Evolutionary conservation across 2,329 filamentous ascomycete species (phyloP), one percentile per base, ranked within the genome.

Genomic region (Xylariaceae sp.): DNA sequence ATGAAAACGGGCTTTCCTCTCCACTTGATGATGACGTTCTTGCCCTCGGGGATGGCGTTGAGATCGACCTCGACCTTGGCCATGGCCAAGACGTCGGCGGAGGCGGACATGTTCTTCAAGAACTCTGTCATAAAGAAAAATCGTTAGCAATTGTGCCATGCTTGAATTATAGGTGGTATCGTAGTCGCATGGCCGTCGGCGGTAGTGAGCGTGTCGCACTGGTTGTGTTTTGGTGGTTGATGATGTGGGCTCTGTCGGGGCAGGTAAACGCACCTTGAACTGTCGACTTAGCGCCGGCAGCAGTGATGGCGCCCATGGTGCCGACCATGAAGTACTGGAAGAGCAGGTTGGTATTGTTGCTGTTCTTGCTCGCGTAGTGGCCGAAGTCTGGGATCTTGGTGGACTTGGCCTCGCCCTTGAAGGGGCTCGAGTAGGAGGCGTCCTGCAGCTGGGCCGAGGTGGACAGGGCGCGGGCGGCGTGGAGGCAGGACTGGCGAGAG

Each of bases 21-120:
- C 94, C 94, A 99, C 82, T 99, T 99, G 83, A 99, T 96, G 75
- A 99, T 95, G 73, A 99, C 94, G 80, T 99, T 99, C 89, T 97
- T 99, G 83, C 94, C 94, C 82, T 97, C 93, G 59, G 94, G 94
- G 68, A 99, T 97, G 60, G 90, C 75, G 67, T 80, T 81, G 63
- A 99, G 88, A 75, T 96, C 90, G 66, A 99, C 88, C 81, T 99
- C 94, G 66, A 99, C 94, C 87, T 99, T 99, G 75, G 94, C 94
- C 86, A 97, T 95, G 72, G 95, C 94, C 77, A 99, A 78, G 70
- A 99, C 91, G 70, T 99, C 94, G 76, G 94, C 94, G 57, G 94
- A 99, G 59, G 94, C 94, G 68, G 93, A 95, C 95, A 99, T 97
- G 86, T 97, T 99, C 80, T 96, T 90, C 61, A 99, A 83, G 84